Evolutionary conservation across 2,329 filamentous ascomycete species (phyloP), one percentile per base, ranked within the genome.

Genomic region (Blumeria graminis): DNA sequence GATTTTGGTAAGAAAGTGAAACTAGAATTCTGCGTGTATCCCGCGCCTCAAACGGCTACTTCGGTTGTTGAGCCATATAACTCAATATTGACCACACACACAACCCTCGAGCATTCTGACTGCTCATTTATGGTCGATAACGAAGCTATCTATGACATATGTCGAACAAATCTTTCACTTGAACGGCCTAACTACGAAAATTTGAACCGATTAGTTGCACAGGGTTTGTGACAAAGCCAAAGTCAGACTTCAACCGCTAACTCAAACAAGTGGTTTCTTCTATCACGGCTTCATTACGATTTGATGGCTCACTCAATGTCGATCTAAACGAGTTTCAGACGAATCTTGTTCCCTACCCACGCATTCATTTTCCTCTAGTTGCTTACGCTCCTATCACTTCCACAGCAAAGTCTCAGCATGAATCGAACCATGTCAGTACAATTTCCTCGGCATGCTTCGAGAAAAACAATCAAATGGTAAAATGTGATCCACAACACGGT

Each of bases 1-100:
- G 92, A 98, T 75, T 98, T 95, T 70, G 90, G 92, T 77, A 98
- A 98, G 84, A 98, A 98, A 84, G 93, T 86, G 80, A 98, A 98
- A 83, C 81, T 98, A 62, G 92, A 98, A 74, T 98, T 98, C 79
- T 94, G 88, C 68, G 89, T 98, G 68, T 98, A 98, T 77, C 92
- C 92, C 68, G 89, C 92, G 64, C 92, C 92, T 59, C 89, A 94
- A 76, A 92, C 92, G 64, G 87, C 90, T 65, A 95, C 90, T 67
- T 93, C 92, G 48, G 90, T 98, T 60, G 92, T 98, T 62, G 92
- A 98, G 81, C 92, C 92, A 59, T 98, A 98, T 82, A 98, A 98
- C 81, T 95, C 92, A 55, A 95, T 96, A 69, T 82, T 98, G 64
- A 95, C 92, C 66, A 96, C 92, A 61, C 92, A 98, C 81, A 96